These are phyloP conservation scores for Lenwebbia sp. DNA, from an alignment of 345 rosid genomes.

Conservation along the genomic window DNA sequence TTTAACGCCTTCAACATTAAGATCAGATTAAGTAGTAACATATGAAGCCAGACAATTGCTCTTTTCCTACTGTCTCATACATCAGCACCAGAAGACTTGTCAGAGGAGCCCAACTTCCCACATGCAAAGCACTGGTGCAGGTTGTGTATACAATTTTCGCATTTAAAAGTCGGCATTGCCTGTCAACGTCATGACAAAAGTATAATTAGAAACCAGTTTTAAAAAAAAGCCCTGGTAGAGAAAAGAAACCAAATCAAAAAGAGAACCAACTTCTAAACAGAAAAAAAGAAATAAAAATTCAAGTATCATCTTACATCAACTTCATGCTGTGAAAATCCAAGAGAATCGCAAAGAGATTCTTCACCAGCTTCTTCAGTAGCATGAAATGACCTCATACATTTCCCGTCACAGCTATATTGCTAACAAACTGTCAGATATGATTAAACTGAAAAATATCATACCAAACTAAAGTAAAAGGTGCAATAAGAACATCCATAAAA, in stretches of 20 bases:
- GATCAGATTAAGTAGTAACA: not conserved
- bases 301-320: slow-evolving; percentile 43
- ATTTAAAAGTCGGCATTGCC: slow-evolving; percentile 48
- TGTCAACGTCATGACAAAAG: not conserved
- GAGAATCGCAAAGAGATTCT: slow-evolving; percentile 54
- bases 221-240: not conserved
- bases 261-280: not conserved
- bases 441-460: not conserved
- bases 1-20: not conserved
- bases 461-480: not conserved
- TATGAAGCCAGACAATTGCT: not conserved
- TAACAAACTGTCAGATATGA: not conserved
- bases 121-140: slow-evolving; percentile 81
- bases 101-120: slow-evolving; percentile 74
- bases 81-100: slow-evolving; percentile 56
- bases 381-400: slow-evolving; percentile 90
- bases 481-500: not conserved
- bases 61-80: slow-evolving; percentile 18
- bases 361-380: slow-evolving; percentile 47
- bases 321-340: slow-evolving; percentile 45
- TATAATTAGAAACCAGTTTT: not conserved
- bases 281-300: not conserved
- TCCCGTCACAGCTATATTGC: slow-evolving; percentile 57
- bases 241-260: slow-evolving; percentile 4
- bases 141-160: slow-evolving; percentile 67